These are phyloP conservation scores for Senecio squalidus DNA, from an alignment of 140 eudicot genomes.

Conservation along the genomic window DNA sequence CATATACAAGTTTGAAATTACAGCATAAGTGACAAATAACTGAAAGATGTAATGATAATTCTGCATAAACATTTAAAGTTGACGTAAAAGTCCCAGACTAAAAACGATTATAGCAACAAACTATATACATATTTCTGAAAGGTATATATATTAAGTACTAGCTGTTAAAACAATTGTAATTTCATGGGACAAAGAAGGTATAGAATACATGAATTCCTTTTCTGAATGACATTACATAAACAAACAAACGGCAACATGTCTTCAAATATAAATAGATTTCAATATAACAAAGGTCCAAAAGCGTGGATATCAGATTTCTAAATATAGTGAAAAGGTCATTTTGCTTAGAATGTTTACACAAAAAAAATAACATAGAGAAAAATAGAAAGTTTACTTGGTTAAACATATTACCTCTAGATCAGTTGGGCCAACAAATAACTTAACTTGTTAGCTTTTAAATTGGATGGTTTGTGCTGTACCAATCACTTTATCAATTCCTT, in stretches of 20 bases:
- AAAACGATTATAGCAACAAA: neutral
- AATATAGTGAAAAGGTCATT: neutral
- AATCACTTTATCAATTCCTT: conserved; percentile 13
- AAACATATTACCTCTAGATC: conserved; percentile 24
- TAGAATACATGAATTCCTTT: no score
- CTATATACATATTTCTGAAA: neutral
- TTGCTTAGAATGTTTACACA: neutral
- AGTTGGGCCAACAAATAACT: conserved; percentile 25
- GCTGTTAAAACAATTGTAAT: neutral
- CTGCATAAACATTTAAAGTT: neutral
- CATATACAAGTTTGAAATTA: neutral
- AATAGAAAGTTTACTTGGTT: neutral
- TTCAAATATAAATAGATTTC: neutral
- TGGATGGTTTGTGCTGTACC: conserved; percentile 12
- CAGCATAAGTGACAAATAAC: neutral
- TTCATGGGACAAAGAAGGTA: neutral
- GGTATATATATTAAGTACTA: no score
- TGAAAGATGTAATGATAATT: neutral
- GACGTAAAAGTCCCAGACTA: neutral
- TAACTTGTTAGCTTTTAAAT: conserved; percentile 9
- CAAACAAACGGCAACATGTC: neutral
- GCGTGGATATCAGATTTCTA: no score
- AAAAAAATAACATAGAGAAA: neutral
- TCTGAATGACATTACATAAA: no score
- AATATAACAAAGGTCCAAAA: neutral